Evolutionary conservation across 495 filamentous ascomycete genomes (phyloP).

Genomic region (Penicillium cinerascens): DNA sequence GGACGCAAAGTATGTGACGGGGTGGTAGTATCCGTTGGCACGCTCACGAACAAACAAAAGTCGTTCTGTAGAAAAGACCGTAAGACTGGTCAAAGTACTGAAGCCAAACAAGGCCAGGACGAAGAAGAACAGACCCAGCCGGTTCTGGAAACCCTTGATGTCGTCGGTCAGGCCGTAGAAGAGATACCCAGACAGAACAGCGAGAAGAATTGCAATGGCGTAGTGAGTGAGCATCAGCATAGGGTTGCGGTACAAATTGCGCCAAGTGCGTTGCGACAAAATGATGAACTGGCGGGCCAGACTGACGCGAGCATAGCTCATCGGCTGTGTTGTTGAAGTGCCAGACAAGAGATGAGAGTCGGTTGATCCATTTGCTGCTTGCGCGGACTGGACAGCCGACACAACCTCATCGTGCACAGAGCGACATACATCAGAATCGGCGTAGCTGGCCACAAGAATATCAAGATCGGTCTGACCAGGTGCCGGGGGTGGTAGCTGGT

Average conservation of each 20-base stretch:
- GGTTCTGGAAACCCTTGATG: conserved; percentile 96
- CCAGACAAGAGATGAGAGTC: conserved; percentile 55
- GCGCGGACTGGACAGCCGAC: conserved; percentile 56
- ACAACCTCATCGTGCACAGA: conserved; percentile 79
- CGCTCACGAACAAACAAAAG: conserved; percentile 91
- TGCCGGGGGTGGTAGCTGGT: conserved; percentile 69
- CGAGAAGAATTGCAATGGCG: conserved; percentile 93
- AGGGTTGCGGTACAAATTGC: conserved; percentile 95
- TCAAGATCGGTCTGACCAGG: conserved; percentile 75
- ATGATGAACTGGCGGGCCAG: conserved; percentile 80
- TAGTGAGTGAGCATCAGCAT: conserved; percentile 99
- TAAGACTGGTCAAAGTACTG: conserved; percentile 88
- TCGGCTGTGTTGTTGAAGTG: conserved; percentile 47
- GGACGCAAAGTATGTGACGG: conserved; percentile 90
- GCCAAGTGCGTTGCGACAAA: conserved; percentile 88
- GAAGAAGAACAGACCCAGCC: conserved; percentile 98
- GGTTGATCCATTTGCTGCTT: conserved; percentile 64
- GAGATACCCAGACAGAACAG: conserved; percentile 88
- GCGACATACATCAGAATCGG: conserved; percentile 71
- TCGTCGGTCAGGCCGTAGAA: conserved; percentile 96
- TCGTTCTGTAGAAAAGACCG: conserved; percentile 89
- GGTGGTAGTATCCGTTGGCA: conserved; percentile 97
- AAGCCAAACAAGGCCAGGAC: conserved; percentile 94
- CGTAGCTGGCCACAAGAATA: conserved; percentile 69
- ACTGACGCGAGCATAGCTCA: conserved; percentile 78